Percentiles rank a stretch among this genome's conserved stretches.
These are phyloP conservation scores for Ceratocystis eucalypticola DNA, from an alignment of 2,329 filamentous ascomycete genomes.

Conservation along the genomic window DNA sequence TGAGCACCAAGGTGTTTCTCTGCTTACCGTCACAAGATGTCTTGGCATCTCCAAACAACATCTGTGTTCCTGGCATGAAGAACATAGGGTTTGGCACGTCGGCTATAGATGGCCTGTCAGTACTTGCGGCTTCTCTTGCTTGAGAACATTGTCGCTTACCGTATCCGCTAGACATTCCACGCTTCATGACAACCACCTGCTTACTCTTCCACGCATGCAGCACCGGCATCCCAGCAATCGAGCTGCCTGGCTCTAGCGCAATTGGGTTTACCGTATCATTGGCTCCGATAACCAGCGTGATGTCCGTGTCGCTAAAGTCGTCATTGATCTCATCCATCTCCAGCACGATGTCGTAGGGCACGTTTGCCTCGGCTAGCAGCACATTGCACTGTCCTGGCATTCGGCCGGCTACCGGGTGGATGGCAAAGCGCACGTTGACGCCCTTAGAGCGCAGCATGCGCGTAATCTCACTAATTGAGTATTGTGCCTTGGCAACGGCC, in stretches of 20 bases:
- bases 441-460: conserved; percentile 58
- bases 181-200: conserved; percentile 86
- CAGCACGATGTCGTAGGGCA: conserved; percentile 82
- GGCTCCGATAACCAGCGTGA: conserved; percentile 78
- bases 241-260: conserved; percentile 65
- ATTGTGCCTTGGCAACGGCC: conserved; percentile 88
- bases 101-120: conserved; percentile 34
- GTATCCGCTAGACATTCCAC: conserved; percentile 77
- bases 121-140: neutral
- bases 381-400: conserved; percentile 95
- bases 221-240: conserved; percentile 87
- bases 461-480: conserved; percentile 75
- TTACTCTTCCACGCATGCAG: conserved; percentile 90
- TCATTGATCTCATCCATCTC: conserved; percentile 97
- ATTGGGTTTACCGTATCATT: conserved; percentile 91
- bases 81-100: conserved; percentile 92
- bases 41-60: conserved; percentile 87
- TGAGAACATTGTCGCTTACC: conserved; percentile 36
- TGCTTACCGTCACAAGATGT: conserved; percentile 61
- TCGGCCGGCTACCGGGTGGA: conserved; percentile 77
- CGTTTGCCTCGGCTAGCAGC: conserved; percentile 71
- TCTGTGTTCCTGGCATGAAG: conserved; percentile 76
- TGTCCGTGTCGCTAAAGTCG: conserved; percentile 72
- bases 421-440: conserved; percentile 74
- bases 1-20: neutral